Evolutionary conservation across 768 basidiomycete species (phyloP).

Genomic region (Lactarius hengduanensis): DNA sequence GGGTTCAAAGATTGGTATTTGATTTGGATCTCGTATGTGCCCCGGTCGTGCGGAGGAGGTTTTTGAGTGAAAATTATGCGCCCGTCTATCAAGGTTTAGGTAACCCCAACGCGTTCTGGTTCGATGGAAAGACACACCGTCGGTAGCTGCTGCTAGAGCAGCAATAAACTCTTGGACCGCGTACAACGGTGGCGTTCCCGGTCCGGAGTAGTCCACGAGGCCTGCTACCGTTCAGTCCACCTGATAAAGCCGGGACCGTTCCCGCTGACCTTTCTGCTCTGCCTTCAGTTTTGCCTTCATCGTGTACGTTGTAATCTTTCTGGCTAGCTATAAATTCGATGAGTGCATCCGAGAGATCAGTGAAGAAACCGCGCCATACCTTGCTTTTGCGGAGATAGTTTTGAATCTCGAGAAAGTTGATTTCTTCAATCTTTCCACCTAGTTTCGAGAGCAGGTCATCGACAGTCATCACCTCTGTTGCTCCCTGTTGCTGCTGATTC

Average conservation of each 20-base stretch:
- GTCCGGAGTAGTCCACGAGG: neutral
- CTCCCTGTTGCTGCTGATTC: slow-evolving; percentile 50
- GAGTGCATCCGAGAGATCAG: neutral
- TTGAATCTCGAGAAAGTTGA: slow-evolving; percentile 84
- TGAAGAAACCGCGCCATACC: slow-evolving; percentile 43
- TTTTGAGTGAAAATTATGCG: slow-evolving; percentile 53
- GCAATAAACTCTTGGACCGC: slow-evolving; percentile 75
- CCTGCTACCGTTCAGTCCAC: slow-evolving; percentile 1
- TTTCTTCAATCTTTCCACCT: slow-evolving; percentile 65
- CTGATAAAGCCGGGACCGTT: neutral
- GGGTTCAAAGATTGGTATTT: slow-evolving; percentile 95
- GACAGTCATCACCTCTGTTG: slow-evolving; percentile 65
- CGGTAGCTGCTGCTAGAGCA: slow-evolving; percentile 73
- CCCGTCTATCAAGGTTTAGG: slow-evolving; percentile 54
- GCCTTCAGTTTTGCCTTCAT: slow-evolving; percentile 33
- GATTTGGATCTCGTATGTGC: slow-evolving; percentile 48
- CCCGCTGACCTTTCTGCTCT: slow-evolving; percentile 31
- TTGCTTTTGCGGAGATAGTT: slow-evolving; percentile 81
- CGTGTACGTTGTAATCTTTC: slow-evolving; percentile 84
- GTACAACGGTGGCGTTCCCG: slow-evolving; percentile 65
- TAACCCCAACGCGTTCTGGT: neutral
- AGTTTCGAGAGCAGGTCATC: slow-evolving; percentile 61
- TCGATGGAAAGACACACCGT: slow-evolving; percentile 46
- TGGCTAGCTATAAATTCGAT: slow-evolving; percentile 48
- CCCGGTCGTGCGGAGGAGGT: slow-evolving; percentile 40